Evolutionary conservation across 1,284 basidiomycete genomes (phyloP).

Genomic region (Tausonia pullulans): DNA sequence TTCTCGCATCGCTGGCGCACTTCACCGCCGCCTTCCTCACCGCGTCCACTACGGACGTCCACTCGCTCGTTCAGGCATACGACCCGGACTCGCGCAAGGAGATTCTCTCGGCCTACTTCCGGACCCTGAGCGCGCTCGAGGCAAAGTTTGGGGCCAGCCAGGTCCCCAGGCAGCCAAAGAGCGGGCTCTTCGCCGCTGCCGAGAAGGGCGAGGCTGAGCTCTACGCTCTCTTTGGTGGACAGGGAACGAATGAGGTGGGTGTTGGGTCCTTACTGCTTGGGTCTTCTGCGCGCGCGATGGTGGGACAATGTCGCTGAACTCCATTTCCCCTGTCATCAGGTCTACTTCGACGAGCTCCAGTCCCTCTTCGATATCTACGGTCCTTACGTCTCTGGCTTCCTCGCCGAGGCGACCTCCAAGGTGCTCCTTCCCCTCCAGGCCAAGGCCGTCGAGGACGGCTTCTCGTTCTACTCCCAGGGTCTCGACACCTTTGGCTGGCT

Average conservation of each 20-base stretch:
- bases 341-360: slow-evolving; percentile 94
- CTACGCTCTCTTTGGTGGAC: slow-evolving; percentile 95
- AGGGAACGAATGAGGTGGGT: slow-evolving; percentile 81
- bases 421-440: slow-evolving; percentile 62
- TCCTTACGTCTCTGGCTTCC: slow-evolving; percentile 65
- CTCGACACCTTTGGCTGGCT: slow-evolving; percentile 81
- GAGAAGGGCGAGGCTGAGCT: slow-evolving; percentile 60
- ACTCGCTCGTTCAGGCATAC: slow-evolving; percentile 64
- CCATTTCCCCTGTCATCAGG: slow-evolving; percentile 28
- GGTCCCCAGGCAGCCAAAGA: slow-evolving; percentile 53
- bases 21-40: slow-evolving; percentile 69
- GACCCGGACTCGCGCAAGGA: slow-evolving; percentile 63
- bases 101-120: slow-evolving; percentile 70
- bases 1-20: slow-evolving; percentile 58
- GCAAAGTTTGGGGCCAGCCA: slow-evolving; percentile 42
- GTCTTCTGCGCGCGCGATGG: background rate
- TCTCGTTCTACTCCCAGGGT: slow-evolving; percentile 65
- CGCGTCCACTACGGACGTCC: slow-evolving; percentile 52
- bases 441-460: slow-evolving; percentile 46
- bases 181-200: slow-evolving; percentile 65
- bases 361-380: slow-evolving; percentile 80
- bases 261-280: background rate
- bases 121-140: slow-evolving; percentile 62
- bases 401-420: slow-evolving; percentile 52
- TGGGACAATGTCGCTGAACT: slow-evolving; percentile 1